Evolutionary conservation across 805 yeast genomes (phyloP), one percentile per base, ranked within the genome.

Genomic region (Saitoella complicata): DNA sequence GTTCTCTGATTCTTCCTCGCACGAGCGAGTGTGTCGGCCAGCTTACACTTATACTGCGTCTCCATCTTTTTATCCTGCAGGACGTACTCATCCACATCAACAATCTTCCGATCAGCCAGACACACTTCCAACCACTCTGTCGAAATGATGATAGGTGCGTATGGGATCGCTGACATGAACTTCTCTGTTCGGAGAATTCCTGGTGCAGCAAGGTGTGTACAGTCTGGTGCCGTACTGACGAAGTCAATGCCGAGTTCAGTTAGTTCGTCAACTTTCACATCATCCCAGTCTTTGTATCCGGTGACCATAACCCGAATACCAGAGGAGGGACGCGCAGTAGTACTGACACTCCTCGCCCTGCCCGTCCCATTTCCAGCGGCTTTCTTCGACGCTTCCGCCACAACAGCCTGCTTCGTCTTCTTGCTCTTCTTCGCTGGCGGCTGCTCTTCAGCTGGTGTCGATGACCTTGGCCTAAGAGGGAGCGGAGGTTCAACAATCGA

Each of bases 171-270:
- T 38, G 72, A 71, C 44, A 88, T 67, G 55, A 88, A 87, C 61
- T 88, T 91, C 46, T 81, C 94, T 0, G 97, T 88, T 51, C 96
- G 67, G 53, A 81, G 57, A n/a, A 80, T 68, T 48, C 75, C 75
- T 1, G 96, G 95, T 0, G 96, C 87, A 7, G 87, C 73, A 5
- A 71, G 49, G 11, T 65, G 60, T 6, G 66, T 66, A 3, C 70
- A 73, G 9, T 67, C 61, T 7, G 56, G 52, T 0, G 65, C 56
- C 5, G 62, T 63, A 9, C 59, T 56, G 5, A 61, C 58, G 5
- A 81, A 61, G 30, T 62, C 61, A 32, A 87, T 71, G 0, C 94
- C 94, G 7, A 75, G 54, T n/a, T 60, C 60, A 11, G 61, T 41
- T 5, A 47, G 47, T 9, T 32, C 10, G 12, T 32, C 34, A 10